A percentile compares a stretch with the other conserved stretches of the same genome.
phyloP scores from a whole-genome alignment of 257 asterid species.

The Vinca minor region DNA sequence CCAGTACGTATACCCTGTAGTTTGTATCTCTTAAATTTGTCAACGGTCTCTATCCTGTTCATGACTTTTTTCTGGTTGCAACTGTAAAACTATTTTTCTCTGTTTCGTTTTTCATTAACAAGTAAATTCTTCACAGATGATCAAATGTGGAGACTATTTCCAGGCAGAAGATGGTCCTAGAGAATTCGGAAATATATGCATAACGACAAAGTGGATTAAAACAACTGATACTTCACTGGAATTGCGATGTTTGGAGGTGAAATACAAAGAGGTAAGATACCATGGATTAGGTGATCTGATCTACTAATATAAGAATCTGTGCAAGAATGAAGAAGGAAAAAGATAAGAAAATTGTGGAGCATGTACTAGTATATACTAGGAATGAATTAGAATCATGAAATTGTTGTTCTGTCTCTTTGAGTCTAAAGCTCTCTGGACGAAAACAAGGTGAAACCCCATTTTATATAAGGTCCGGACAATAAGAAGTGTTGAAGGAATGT shows the following conservation, averaged over 20 bases:
- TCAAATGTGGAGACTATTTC: conserved; percentile 87
- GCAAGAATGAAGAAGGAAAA: too few species aligned
- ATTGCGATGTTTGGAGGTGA: conserved; percentile 72
- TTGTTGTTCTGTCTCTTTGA: not conserved
- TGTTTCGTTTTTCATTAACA: conserved; percentile 9
- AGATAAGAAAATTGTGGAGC: too few species aligned
- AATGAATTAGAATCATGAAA: too few species aligned
- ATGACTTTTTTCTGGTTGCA: not conserved
- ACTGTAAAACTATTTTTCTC: not conserved
- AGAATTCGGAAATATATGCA: conserved; percentile 74
- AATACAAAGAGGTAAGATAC: conserved; percentile 58
- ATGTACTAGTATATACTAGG: too few species aligned
- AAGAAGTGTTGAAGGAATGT: too few species aligned
- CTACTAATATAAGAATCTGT: not conserved
- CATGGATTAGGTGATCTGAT: not conserved
- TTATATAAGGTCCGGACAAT: too few species aligned
- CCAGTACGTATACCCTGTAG: too few species aligned
- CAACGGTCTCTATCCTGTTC: not conserved
- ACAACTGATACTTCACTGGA: conserved; percentile 48
- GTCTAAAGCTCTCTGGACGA: too few species aligned
- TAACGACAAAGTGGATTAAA: conserved; percentile 57
- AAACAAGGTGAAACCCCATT: too few species aligned
- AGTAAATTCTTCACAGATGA: conserved; percentile 44
- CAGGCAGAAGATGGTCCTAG: conserved; percentile 95
- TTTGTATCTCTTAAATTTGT: not conserved